Evolutionary conservation across 768 basidiomycete genomes (phyloP).

Genomic region (Punctularia strigosozonata): DNA sequence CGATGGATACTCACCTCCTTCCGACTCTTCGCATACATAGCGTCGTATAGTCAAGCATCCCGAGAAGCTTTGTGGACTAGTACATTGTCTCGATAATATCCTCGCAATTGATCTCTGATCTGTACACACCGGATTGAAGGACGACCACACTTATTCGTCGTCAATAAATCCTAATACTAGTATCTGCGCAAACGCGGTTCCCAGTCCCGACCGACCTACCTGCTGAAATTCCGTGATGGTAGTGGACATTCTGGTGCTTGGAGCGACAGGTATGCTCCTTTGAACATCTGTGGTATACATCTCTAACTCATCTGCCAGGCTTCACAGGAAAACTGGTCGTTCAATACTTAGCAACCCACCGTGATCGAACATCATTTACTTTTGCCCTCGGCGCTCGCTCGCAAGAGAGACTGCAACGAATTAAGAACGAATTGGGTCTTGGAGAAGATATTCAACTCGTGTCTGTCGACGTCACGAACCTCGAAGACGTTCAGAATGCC

Average conservation of each 20-base stretch:
- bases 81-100: too few species aligned
- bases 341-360: conserved; percentile 55
- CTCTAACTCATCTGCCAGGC: conserved; percentile 20
- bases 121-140: too few species aligned
- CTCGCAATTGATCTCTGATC: too few species aligned
- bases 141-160: too few species aligned
- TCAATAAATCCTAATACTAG: too few species aligned
- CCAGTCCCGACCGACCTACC: too few species aligned
- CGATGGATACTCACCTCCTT: too few species aligned
- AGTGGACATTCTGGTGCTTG: conserved; percentile 10
- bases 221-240: too few species aligned
- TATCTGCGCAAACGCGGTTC: too few species aligned
- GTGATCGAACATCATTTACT: conserved; percentile 45
- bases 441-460: conserved; percentile 27
- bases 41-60: too few species aligned
- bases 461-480: conserved; percentile 48
- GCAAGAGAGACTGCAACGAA: conserved; percentile 40
- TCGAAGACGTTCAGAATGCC: conserved; percentile 38
- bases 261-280: conserved; percentile 6
- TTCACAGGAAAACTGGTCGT: conserved; percentile 62
- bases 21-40: too few species aligned
- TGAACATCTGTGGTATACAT: background rate
- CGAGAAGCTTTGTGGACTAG: too few species aligned
- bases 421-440: conserved; percentile 35
- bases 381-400: conserved; percentile 67